Percentiles rank a stretch among this genome's conserved stretches.
These are phyloP conservation scores for Fusarium irregulare DNA, from an alignment of 2,329 filamentous ascomycete species.

Conservation along the genomic window DNA sequence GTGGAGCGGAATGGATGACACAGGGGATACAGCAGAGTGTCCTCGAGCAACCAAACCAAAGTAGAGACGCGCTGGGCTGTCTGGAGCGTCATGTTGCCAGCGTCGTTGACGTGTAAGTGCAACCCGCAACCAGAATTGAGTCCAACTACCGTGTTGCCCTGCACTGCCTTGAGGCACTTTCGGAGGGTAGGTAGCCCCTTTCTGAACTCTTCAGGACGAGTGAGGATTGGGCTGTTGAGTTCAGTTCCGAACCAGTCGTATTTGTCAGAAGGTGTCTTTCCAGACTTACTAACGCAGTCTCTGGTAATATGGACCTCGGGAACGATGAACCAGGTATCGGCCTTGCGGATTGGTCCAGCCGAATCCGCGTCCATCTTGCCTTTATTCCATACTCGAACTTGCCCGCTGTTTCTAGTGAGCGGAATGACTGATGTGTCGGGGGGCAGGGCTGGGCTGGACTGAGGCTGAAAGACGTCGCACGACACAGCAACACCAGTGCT, in stretches of 20 bases:
- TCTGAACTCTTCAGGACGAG: conserved; percentile 29
- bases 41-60: conserved; percentile 42
- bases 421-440: conserved; percentile 20
- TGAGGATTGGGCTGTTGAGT: conserved; percentile 44
- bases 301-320: conserved; percentile 39
- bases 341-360: background rate
- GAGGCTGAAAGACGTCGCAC: conserved; percentile 20
- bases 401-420: conserved; percentile 17
- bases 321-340: conserved; percentile 40
- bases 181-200: conserved; percentile 37
- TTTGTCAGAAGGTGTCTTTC: conserved; percentile 27
- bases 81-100: conserved; percentile 23
- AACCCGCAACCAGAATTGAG: conserved; percentile 45
- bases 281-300: conserved; percentile 27
- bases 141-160: conserved; percentile 35
- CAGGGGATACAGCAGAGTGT: conserved; percentile 36
- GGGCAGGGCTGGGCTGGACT: conserved; percentile 10
- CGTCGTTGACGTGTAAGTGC: conserved; percentile 44
- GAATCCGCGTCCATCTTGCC: background rate
- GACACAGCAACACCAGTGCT: conserved; percentile 34
- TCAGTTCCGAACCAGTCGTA: conserved; percentile 45
- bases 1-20: conserved; percentile 41
- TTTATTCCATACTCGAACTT: conserved; percentile 39
- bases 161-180: conserved; percentile 33
- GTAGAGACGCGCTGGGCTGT: conserved; percentile 37